A percentile compares a stretch with the other conserved stretches of the same genome.
These are phyloP conservation scores for Capronia americana DNA, from an alignment of 2,329 filamentous ascomycete species.

Conservation along the genomic window DNA sequence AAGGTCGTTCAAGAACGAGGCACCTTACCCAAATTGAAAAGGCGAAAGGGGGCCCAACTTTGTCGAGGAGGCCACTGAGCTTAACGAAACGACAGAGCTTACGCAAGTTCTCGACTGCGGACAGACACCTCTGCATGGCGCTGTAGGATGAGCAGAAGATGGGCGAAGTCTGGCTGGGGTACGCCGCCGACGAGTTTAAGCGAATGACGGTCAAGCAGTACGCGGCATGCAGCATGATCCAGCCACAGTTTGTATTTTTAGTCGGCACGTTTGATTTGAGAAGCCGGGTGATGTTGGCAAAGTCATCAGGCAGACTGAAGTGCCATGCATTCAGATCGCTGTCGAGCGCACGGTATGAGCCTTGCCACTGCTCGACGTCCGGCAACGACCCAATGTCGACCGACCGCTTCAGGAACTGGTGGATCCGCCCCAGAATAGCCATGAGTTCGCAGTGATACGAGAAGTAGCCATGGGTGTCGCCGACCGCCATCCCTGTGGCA, in stretches of 20 bases:
- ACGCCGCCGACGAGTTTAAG: constrained; percentile 88
- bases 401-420: constrained; percentile 85
- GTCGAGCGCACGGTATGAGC: constrained; percentile 84
- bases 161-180: constrained; percentile 84
- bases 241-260: constrained; percentile 77
- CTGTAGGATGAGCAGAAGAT: constrained; percentile 90
- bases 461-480: constrained; percentile 82
- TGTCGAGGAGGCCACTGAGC: constrained; percentile 74
- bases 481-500: constrained; percentile 65
- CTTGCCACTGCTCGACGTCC: constrained; percentile 90
- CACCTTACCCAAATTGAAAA: constrained; percentile 78
- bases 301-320: constrained; percentile 79
- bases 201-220: constrained; percentile 92
- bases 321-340: constrained; percentile 82
- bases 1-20: background rate
- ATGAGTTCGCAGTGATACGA: constrained; percentile 90
- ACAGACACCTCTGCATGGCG: constrained; percentile 81
- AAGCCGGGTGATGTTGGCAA: constrained; percentile 80
- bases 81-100: constrained; percentile 79
- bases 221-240: constrained; percentile 90
- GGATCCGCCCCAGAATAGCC: constrained; percentile 84
- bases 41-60: constrained; percentile 87
- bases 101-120: constrained; percentile 81
- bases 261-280: constrained; percentile 70
- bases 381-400: constrained; percentile 84